Evolutionary conservation across 768 basidiomycete genomes (phyloP).

Genomic region (Hypholoma sublateritium): DNA sequence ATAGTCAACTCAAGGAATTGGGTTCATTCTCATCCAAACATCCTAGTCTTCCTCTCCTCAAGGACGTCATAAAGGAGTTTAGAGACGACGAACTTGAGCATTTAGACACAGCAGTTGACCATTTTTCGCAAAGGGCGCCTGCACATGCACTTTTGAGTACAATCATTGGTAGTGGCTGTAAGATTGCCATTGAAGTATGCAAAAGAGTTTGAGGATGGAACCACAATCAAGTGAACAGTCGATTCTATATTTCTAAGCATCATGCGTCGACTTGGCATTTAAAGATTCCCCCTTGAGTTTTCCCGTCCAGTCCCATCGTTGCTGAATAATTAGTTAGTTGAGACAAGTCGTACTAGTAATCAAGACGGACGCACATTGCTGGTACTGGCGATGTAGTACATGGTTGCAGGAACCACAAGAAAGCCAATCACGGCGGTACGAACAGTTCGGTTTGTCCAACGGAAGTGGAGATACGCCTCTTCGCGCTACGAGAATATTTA

Average conservation of each 20-base stretch:
- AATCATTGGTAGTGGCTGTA: conserved; percentile 82
- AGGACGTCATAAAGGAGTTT: conserved; percentile 76
- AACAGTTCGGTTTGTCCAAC: conserved; percentile 71
- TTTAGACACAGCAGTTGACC: conserved; percentile 84
- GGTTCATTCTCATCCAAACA: conserved; percentile 63
- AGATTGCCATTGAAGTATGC: conserved; percentile 86
- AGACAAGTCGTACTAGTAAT: conserved; percentile 48
- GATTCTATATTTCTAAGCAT: neutral
- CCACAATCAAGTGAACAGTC: neutral
- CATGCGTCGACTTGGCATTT: neutral
- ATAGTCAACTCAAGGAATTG: conserved; percentile 81
- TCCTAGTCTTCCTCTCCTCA: conserved; percentile 75
- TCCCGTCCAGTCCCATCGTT: conserved; percentile 55
- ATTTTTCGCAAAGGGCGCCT: conserved; percentile 87
- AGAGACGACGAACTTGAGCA: conserved; percentile 96
- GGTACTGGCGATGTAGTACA: conserved; percentile 49
- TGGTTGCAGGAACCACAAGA: conserved; percentile 59
- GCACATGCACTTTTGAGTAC: conserved; percentile 90
- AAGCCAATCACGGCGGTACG: conserved; percentile 63
- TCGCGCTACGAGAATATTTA: conserved; percentile 58
- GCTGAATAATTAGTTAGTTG: conserved; percentile 29
- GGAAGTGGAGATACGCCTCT: conserved; percentile 79
- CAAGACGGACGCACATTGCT: conserved; percentile 45
- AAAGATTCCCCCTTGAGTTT: conserved; percentile 17
- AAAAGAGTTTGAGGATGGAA: conserved; percentile 61